phyloP scores from a whole-genome alignment of 371 early-diverging fungal species.

The Mucor sp. region DNA sequence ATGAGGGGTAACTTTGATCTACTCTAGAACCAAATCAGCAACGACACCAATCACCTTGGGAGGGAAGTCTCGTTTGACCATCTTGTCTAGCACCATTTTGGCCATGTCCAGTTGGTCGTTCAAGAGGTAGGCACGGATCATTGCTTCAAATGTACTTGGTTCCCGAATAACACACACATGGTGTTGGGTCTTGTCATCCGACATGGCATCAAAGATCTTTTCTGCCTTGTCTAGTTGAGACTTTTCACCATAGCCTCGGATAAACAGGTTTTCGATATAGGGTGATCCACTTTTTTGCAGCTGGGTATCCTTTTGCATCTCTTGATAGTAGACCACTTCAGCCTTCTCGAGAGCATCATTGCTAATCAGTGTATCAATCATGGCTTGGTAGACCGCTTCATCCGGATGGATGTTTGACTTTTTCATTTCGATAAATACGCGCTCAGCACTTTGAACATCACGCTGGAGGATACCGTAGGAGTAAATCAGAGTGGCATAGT shows the following conservation, averaged over 20 bases:
- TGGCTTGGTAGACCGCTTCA: conserved; percentile 61
- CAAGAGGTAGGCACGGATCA: conserved; percentile 60
- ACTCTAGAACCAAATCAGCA: conserved; percentile 29
- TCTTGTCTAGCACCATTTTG: conserved; percentile 36
- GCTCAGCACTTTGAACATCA: conserved; percentile 52
- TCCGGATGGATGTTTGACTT: conserved; percentile 40
- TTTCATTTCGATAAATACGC: conserved; percentile 54
- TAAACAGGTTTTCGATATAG: conserved; percentile 67
- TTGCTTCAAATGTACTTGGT: conserved; percentile 67
- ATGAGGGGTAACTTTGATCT: neutral
- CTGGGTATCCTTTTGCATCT: conserved; percentile 18
- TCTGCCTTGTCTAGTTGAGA: conserved; percentile 50
- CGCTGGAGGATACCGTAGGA: conserved; percentile 60
- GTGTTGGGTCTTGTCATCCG: conserved; percentile 40
- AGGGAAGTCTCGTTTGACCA: conserved; percentile 53
- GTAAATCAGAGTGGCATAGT: conserved; percentile 64
- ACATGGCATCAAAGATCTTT: conserved; percentile 54
- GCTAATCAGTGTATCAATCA: conserved; percentile 59
- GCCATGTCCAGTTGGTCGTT: conserved; percentile 50
- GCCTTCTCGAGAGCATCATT: conserved; percentile 48
- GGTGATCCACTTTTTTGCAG: conserved; percentile 47
- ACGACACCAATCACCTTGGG: conserved; percentile 47
- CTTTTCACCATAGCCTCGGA: conserved; percentile 63
- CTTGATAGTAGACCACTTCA: conserved; percentile 37
- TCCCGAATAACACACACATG: conserved; percentile 49